Evolutionary conservation across 495 filamentous ascomycete species (phyloP).

Genomic region (Friedmanniomyces simplex): DNA sequence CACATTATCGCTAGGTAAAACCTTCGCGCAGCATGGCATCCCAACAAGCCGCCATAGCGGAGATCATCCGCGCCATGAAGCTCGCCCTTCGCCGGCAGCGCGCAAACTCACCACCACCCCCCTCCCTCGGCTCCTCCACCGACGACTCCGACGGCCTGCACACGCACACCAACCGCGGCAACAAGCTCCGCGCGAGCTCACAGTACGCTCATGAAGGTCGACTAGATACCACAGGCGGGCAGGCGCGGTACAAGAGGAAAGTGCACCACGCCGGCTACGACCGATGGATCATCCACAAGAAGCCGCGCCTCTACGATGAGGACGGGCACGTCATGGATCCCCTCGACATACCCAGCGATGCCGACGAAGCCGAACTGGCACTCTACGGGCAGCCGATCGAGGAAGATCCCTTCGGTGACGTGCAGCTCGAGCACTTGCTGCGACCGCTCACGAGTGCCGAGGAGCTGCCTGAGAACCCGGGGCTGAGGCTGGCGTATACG

Average conservation of each 20-base stretch:
- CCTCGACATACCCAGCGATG: conserved; percentile 60
- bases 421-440: conserved; percentile 41
- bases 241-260: conserved; percentile 68
- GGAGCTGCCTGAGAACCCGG: conserved; percentile 74
- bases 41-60: conserved; percentile 57
- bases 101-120: conserved; percentile 6
- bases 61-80: conserved; percentile 70
- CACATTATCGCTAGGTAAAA: too few species aligned
- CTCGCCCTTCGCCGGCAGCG: conserved; percentile 41
- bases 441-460: conserved; percentile 78
- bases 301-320: conserved; percentile 65
- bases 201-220: conserved; percentile 69
- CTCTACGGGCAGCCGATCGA: conserved; percentile 71
- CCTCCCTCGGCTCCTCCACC: conserved; percentile 49
- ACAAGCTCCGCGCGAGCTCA: conserved; percentile 79
- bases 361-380: conserved; percentile 60
- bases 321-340: conserved; percentile 72
- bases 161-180: conserved; percentile 74
- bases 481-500: conserved; percentile 69
- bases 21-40: conserved; percentile 57
- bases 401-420: conserved; percentile 38
- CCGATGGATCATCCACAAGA: conserved; percentile 70
- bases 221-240: conserved; percentile 56
- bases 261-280: conserved; percentile 77
- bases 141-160: conserved; percentile 54